These are phyloP conservation scores for Lycium barbarum DNA, from an alignment of 257 asterid species.

Conservation along the genomic window DNA sequence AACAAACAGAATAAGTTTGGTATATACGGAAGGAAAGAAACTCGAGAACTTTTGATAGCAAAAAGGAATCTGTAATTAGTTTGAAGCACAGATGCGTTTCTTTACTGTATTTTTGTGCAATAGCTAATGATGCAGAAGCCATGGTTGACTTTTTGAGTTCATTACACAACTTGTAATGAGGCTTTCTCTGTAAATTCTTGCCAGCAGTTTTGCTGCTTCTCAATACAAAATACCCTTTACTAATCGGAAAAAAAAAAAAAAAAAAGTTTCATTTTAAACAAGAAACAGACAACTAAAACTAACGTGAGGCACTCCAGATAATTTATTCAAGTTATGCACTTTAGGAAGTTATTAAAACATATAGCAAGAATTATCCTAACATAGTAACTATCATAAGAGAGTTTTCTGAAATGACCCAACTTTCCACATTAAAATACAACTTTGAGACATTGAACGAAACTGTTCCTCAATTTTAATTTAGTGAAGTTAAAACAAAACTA, in stretches of 20 bases:
- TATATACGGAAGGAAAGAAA: too few species aligned
- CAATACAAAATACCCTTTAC: too few species aligned
- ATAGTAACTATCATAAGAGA: background rate
- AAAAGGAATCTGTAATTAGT: too few species aligned
- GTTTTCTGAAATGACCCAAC: background rate
- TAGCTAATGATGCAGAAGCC: too few species aligned
- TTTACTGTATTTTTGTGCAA: too few species aligned
- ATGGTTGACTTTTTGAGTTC: too few species aligned
- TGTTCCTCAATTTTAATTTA: background rate
- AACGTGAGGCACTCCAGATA: background rate
- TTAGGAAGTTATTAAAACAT: background rate
- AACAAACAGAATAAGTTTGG: background rate
- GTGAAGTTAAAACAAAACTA: background rate
- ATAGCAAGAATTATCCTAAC: background rate
- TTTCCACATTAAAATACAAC: background rate
- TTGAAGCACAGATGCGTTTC: too few species aligned
- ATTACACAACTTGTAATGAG: too few species aligned
- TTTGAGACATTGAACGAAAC: background rate
- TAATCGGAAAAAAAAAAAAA: too few species aligned
- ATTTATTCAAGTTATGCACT: background rate
- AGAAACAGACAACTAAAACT: background rate
- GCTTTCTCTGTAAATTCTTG: too few species aligned
- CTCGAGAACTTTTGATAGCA: too few species aligned
- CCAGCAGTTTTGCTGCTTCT: too few species aligned
- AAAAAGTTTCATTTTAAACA: background rate